Conservation (phyloP, 2,329 filamentous ascomycete genomes). For the Furcasterigmium sp. region DNA sequence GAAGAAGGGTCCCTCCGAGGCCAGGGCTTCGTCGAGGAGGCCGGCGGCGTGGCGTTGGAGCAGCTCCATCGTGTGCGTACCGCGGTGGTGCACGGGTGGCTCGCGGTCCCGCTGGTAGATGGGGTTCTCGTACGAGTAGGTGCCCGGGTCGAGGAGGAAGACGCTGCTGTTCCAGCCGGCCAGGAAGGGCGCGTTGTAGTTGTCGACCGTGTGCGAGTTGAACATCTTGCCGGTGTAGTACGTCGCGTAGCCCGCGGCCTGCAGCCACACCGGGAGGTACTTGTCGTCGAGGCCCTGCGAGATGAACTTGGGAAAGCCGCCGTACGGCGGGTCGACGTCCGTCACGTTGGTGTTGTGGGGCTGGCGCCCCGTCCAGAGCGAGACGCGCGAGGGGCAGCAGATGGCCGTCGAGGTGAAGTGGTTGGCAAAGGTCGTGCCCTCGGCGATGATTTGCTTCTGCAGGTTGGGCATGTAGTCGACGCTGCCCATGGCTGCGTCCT, state of each 20-base stretch:
- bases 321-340: slow-evolving; percentile 46
- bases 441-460: slow-evolving; percentile 47
- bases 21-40: slow-evolving; percentile 55
- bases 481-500: slow-evolving; percentile 58
- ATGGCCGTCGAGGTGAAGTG: slow-evolving; percentile 64
- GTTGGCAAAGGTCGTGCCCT: slow-evolving; percentile 54
- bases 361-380: slow-evolving; percentile 59
- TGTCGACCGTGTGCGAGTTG: slow-evolving; percentile 56
- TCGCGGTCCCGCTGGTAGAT: slow-evolving; percentile 39
- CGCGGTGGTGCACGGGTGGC: slow-evolving; percentile 19
- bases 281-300: slow-evolving; percentile 59
- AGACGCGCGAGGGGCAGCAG: slow-evolving; percentile 64
- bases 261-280: slow-evolving; percentile 68
- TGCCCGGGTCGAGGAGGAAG: slow-evolving; percentile 27
- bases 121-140: slow-evolving; percentile 40
- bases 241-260: slow-evolving; percentile 62
- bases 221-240: slow-evolving; percentile 71
- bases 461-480: slow-evolving; percentile 55
- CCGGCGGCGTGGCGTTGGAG: slow-evolving; percentile 52
- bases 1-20: slow-evolving; percentile 56
- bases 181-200: slow-evolving; percentile 54
- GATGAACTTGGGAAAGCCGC: slow-evolving; percentile 60
- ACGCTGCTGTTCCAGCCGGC: slow-evolving; percentile 51
- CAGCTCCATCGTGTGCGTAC: slow-evolving; percentile 44
- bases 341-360: slow-evolving; percentile 71